Conservation (phyloP, 2,329 filamentous ascomycete genomes). For the Paecilomyces variotii region DNA sequence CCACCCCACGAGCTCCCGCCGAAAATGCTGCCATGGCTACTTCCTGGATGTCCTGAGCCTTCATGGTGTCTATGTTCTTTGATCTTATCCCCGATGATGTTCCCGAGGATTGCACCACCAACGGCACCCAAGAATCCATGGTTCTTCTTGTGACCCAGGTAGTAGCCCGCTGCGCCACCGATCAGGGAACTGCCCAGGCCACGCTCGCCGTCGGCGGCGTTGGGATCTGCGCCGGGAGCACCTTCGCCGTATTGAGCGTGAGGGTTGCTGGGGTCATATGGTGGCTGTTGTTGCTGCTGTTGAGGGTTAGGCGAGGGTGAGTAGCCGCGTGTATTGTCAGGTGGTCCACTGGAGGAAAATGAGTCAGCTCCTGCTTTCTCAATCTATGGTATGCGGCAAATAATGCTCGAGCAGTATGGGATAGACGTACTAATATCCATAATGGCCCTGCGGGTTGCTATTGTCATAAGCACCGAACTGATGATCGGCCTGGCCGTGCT, state of each 20-base stretch:
- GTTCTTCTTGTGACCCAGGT: conserved; percentile 49
- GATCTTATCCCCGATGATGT: conserved; percentile 46
- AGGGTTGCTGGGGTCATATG: conserved; percentile 2
- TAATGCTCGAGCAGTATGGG: background rate
- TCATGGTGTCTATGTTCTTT: conserved; percentile 34
- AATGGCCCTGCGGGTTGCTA: conserved; percentile 25
- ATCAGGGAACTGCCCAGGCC: conserved; percentile 50
- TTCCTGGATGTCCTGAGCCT: conserved; percentile 14
- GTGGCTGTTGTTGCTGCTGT: conserved; percentile 6
- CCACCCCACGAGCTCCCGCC: conserved; percentile 13
- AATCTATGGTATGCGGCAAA: background rate
- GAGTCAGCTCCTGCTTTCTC: background rate
- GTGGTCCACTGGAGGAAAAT: background rate
- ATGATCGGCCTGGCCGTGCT: conserved; percentile 34
- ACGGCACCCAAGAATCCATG: conserved; percentile 52
- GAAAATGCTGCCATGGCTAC: conserved; percentile 11
- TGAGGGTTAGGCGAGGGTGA: conserved; percentile 6
- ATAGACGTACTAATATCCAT: conserved; percentile 25
- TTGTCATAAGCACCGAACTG: conserved; percentile 25
- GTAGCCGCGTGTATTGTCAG: conserved; percentile 2
- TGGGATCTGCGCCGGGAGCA: conserved; percentile 27
- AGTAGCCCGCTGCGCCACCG: conserved; percentile 50
- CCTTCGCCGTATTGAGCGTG: conserved; percentile 6
- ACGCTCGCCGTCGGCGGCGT: conserved; percentile 46
- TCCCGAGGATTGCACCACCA: conserved; percentile 49